A percentile compares a stretch with the other conserved stretches of the same genome.
phyloP scores from a whole-genome alignment of 164 flowering plant genomes.

The Dillenia suffruticosa region DNA sequence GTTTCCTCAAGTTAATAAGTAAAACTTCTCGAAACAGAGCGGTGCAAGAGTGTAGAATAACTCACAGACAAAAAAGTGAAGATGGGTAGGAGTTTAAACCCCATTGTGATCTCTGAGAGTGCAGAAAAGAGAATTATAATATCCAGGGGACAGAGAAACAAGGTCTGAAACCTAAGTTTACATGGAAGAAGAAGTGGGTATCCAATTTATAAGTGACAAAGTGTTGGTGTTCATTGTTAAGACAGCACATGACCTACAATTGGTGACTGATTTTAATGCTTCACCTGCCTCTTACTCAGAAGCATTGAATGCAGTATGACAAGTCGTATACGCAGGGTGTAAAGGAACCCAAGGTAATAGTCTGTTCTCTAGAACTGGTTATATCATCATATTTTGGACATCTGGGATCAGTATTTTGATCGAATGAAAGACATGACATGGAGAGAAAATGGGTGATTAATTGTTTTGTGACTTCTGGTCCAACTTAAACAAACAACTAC shows the following conservation, averaged over 20 bases:
- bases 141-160: neutral
- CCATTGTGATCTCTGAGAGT: slow-evolving; percentile 13
- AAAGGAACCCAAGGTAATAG: neutral
- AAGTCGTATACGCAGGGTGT: neutral
- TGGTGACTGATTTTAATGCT: slow-evolving; percentile 5
- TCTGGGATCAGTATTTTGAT: too few species aligned
- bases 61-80: slow-evolving; percentile 22
- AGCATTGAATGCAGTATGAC: slow-evolving; percentile 6
- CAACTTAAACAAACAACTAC: slow-evolving; percentile 27
- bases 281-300: slow-evolving; percentile 24
- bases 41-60: neutral
- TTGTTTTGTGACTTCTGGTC: slow-evolving; percentile 1
- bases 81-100: slow-evolving; percentile 13
- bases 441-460: neutral
- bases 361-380: neutral
- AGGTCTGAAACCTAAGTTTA: neutral
- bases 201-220: slow-evolving; percentile 8
- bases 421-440: too few species aligned
- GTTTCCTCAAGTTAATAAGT: neutral
- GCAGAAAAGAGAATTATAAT: neutral
- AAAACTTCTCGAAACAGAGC: neutral
- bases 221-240: neutral
- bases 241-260: slow-evolving; percentile 8
- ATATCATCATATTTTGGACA: neutral
- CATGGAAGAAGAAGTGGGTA: slow-evolving; percentile 2